Percentiles rank a stretch among this genome's conserved stretches.
Conservation (phyloP, 352 stramenopile genomes). For the Pseudoperonospora humuli region DNA sequence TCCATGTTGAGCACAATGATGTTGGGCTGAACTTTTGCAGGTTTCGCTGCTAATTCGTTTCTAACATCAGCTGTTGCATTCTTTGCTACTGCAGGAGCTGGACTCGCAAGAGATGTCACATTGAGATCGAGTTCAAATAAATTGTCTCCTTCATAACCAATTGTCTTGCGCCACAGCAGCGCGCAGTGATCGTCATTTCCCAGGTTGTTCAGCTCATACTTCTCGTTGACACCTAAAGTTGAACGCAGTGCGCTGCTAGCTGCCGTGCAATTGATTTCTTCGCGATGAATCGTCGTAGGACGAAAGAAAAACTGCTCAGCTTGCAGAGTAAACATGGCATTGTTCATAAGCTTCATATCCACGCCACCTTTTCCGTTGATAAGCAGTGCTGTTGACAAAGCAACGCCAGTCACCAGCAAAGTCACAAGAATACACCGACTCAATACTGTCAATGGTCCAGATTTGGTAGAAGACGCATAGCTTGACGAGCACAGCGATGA, state of each 20-base stretch:
- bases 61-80: conserved; percentile 2
- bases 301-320: conserved; percentile 46
- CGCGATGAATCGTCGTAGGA: conserved; percentile 26
- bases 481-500: conserved; percentile 17
- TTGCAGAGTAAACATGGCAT: conserved; percentile 55
- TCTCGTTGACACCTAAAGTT: conserved; percentile 37
- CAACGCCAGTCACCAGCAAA: conserved; percentile 21
- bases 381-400: conserved; percentile 40
- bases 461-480: conserved; percentile 24
- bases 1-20: conserved; percentile 75
- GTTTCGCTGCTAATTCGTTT: conserved; percentile 1
- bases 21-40: conserved; percentile 29
- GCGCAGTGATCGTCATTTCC: conserved; percentile 61
- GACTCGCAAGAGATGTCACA: conserved; percentile 2
- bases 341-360: conserved; percentile 70
- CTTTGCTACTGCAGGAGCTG: not conserved
- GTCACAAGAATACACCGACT: conserved; percentile 26
- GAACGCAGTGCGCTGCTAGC: conserved; percentile 37
- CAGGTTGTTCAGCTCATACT: conserved; percentile 33
- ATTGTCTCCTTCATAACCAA: conserved; percentile 38
- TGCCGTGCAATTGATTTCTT: conserved; percentile 60
- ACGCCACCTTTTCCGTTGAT: conserved; percentile 37
- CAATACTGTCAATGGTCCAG: conserved; percentile 20
- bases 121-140: conserved; percentile 44
- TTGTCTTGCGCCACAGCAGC: conserved; percentile 58